Base-by-base conservation (phyloP, 192 early-diverging fungal genomes). In the Entomortierella beljakovae region DNA sequence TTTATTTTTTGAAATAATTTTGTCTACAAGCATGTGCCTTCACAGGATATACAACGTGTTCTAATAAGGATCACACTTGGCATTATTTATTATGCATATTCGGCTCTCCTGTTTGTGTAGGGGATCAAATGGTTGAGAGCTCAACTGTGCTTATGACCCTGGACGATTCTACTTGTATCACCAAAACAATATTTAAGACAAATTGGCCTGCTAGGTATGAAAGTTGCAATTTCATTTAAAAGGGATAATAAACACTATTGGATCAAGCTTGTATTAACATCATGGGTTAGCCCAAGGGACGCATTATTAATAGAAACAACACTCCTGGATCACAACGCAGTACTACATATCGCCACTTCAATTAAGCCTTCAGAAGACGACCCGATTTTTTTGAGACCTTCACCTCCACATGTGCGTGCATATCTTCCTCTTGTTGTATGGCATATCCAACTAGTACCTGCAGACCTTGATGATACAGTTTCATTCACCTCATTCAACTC, bases 91-190 rank as follows among this genome's bases (percentile, higher is more conserved):
- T 9, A 26, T 22, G 11, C 23, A 10, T 42, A 50, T n/a, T n/a
- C n/a, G n/a, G n/a, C n/a, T n/a, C n/a, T n/a, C n/a, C n/a, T n/a
- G n/a, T n/a, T n/a, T n/a, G n/a, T n/a, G n/a, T 64, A 81, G 80
- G 80, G 80, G 80, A 81, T 58, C 71, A 35, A 28, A 81, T 81
- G 80, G 71, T 81, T 26, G 80, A 81, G 25, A 81, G 80, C 49
- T 81, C 71, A 18, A 68, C 71, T 37, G 71, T 81, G n/a, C 54
- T 81, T 43, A 68, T 74, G 54, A 81, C 66, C 20, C 26, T 81
- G 34, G 80, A 74, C 32, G 71, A 81, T 25, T 74, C 68, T 16
- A 81, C 80, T 2, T 81, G 70, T 50, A 81, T 81, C 32, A 81
- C 80, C 35, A 81, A 74, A 51, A 68, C 80, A 23, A 69, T 74